Percentiles rank a stretch among this genome's conserved stretches.
phyloP scores from a whole-genome alignment of 257 asterid species.

The Solanum ossicruentum region DNA sequence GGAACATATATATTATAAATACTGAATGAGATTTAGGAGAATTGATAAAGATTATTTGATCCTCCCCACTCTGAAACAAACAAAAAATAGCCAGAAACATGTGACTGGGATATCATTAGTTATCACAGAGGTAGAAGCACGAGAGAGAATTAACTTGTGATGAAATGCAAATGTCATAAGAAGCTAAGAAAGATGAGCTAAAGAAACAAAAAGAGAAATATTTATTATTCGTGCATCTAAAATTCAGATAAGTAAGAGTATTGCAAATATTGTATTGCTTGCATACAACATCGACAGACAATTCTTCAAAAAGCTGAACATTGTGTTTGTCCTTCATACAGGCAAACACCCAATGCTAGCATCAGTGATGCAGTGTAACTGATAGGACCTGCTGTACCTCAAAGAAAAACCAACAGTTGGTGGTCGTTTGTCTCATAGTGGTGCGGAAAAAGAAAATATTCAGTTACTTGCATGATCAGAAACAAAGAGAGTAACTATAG shows the following conservation, averaged over 20 bases:
- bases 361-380: not conserved
- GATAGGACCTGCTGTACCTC: not conserved
- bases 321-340: not conserved
- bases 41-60: not conserved
- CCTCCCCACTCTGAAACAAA: not conserved
- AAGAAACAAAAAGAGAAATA: not conserved
- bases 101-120: not conserved
- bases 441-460: not conserved
- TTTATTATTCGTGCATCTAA: not conserved
- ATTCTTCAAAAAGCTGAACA: not conserved
- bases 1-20: not conserved
- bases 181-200: not conserved
- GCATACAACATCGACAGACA: not conserved
- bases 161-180: not conserved
- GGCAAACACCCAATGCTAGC: not conserved
- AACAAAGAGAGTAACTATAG: not conserved
- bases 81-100: not conserved
- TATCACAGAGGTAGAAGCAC: not conserved
- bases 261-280: not conserved
- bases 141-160: not conserved
- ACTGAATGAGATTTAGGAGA: not conserved
- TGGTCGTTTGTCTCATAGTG: not conserved
- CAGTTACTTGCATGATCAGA: not conserved
- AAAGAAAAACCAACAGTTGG: not conserved
- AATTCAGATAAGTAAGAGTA: not conserved